Evolutionary conservation across 768 basidiomycete species (phyloP).

Genomic region (Mycena galericulata): DNA sequence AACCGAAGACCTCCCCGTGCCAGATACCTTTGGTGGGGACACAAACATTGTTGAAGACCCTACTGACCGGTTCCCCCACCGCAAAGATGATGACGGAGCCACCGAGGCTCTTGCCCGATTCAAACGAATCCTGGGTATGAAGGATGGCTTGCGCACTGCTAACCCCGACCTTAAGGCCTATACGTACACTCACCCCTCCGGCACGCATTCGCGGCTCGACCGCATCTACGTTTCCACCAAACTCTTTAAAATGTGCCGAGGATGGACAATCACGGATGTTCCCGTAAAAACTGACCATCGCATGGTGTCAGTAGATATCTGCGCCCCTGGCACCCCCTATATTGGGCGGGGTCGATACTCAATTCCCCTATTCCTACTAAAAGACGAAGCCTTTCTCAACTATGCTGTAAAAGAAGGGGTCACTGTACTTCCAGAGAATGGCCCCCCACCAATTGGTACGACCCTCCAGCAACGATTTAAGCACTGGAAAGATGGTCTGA

Average conservation of each 20-base stretch:
- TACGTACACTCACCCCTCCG: slow-evolving; percentile 17
- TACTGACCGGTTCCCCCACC: slow-evolving; percentile 5
- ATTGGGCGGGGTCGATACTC: slow-evolving; percentile 29
- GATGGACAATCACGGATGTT: slow-evolving; percentile 16
- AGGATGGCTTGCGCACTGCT: slow-evolving; percentile 18
- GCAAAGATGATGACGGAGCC: neutral
- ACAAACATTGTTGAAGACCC: slow-evolving; percentile 3
- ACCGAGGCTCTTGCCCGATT: slow-evolving; percentile 2
- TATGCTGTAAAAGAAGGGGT: neutral
- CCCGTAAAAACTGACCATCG: too few relatives aligned
- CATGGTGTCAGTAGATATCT: slow-evolving; percentile 20
- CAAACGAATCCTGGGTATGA: neutral
- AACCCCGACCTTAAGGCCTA: slow-evolving; percentile 17
- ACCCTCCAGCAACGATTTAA: neutral
- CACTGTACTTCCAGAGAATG: neutral
- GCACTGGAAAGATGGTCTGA: neutral
- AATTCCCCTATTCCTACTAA: slow-evolving; percentile 17
- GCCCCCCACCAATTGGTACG: neutral
- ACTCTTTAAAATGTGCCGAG: neutral
- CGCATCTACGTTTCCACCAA: slow-evolving; percentile 25
- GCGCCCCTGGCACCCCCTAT: slow-evolving; percentile 14
- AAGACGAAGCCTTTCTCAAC: slow-evolving; percentile 9
- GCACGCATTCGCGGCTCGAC: slow-evolving; percentile 20
- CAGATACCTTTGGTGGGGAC: slow-evolving; percentile 10
- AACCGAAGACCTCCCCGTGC: neutral